Evolutionary conservation across 371 early-diverging fungal genomes (phyloP), one percentile per base, ranked within the genome.

Genomic region (Haplosporangium sp.): DNA sequence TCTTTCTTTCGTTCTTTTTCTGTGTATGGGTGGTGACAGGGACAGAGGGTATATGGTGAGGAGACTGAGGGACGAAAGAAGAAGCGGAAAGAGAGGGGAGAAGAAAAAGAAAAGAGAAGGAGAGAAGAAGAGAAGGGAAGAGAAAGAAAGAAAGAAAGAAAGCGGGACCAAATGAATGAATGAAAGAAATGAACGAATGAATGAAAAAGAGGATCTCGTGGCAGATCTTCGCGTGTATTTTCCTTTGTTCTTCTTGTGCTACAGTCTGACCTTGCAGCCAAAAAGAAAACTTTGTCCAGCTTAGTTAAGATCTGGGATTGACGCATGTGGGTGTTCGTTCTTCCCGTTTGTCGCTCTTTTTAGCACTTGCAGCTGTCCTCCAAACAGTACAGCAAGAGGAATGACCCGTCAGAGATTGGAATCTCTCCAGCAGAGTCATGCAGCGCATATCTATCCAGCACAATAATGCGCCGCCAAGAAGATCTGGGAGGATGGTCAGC

Each of bases 171-270:
- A 40, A 52, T 20, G 36, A 37, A 50, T 21, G 37, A 37, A 37
- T 38, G 16, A 48, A 48, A 51, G 37, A 36, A 54, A 62, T 46
- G 42, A 40, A 43, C 20, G 40, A 53, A 59, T 12, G 42, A 59
- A 48, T 16, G 37, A 59, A 13, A 51, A 57, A 20, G 51, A 21
- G 21, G 37, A 36, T 43, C 23, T 67, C 67, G 57, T 55, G 65
- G 23, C 23, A 42, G 23, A 5, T 12, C 18, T 41, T 58, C 13
- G 18, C 45, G 16, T 46, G 20, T 23, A 42, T 29, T 5, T 38
- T 40, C 62, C 52, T 48, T 62, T 51, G 13, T 14, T 51, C 18
- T 52, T 21, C 18, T 52, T 54, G 55, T 61, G 42, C 61, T 41
- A 61, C 61, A 14, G 29, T 36, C 50, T 18, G 58, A 65, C 45